Conservation (phyloP, 2,329 filamentous ascomycete species). For the Fusarium agapanthi region DNA sequence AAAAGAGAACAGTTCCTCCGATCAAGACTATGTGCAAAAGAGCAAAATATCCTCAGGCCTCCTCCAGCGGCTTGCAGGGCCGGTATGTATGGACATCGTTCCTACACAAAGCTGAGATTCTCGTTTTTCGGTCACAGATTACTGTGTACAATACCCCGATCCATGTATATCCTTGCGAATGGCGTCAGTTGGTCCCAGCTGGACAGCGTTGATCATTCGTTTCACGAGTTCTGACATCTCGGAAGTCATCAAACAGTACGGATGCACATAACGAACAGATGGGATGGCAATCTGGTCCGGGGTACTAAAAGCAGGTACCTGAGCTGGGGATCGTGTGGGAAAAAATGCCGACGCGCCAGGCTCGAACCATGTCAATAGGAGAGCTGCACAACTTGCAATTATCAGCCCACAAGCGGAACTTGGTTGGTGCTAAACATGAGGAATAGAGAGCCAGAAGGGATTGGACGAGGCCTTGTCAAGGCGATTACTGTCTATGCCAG, state of each 20-base stretch:
- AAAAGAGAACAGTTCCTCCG: background rate
- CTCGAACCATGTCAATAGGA: conserved; percentile 33
- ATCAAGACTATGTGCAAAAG: background rate
- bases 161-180: conserved; percentile 9
- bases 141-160: background rate
- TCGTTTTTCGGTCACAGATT: background rate
- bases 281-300: conserved; percentile 10
- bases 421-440: background rate
- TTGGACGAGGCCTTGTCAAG: background rate
- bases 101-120: background rate
- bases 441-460: background rate
- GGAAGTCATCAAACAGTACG: conserved; percentile 2
- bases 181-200: conserved; percentile 21
- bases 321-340: conserved; percentile 4
- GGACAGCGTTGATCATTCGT: conserved; percentile 6
- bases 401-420: conserved; percentile 33
- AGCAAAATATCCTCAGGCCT: background rate
- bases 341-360: conserved; percentile 13
- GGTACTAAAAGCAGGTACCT: conserved; percentile 14
- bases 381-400: conserved; percentile 2
- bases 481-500: background rate
- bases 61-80: background rate
- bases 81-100: background rate
- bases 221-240: conserved; percentile 2
- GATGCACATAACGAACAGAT: conserved; percentile 4